Evolutionary conservation across 2,329 filamentous ascomycete species (phyloP), one percentile per base, ranked within the genome.

Genomic region (Xylaria sp.): DNA sequence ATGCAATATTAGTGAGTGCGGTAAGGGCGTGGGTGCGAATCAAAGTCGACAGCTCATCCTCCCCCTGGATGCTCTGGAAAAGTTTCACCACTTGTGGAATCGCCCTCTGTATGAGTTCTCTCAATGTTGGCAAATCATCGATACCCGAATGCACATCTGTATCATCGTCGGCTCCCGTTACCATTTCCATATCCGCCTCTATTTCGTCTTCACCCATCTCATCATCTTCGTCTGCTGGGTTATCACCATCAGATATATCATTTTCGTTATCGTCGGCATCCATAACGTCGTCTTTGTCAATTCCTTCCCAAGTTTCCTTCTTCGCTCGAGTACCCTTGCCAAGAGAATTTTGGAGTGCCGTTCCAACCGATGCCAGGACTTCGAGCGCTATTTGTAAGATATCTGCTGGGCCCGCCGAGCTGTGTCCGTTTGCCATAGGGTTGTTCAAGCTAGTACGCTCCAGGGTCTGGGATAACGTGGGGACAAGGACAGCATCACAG

Each of bases 1-100:
- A 92, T 62, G 89, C 83, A 62, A 91, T 86, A 78, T 92, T 92
- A 81, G 88, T 91, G 67, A 92, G 82, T 18, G 88, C 85, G 1
- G 87, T 86, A 27, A 92, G 79, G 21, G 89, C 86, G 71, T 86
- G 84, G 23, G 78, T 78, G 70, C 87, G 87, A 48, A 90, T 79
- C 6, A 81, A 76, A 13, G 83, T 63, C 6, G 75, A 76, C 18
- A 80, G 75, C 35, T 84, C 81, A 23, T 84, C 82, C 63, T 81
- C 79, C 10, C 77, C 75, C 10, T 82, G 77, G 63, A 80, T 81
- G 40, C 82, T 79, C 23, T 86, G 82, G 23, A 83, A 82, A 66
- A 77, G 54, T 40, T 71, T 74, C 37, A 88, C 79, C 57, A 88
- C 78, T 68, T 85, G 80, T 1, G 85, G 85, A 12, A 85, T 79